Evolutionary conservation across 2,329 filamentous ascomycete species (phyloP), one percentile per base, ranked within the genome.

Genomic region (Stagonosporopsis rhizophila): DNA sequence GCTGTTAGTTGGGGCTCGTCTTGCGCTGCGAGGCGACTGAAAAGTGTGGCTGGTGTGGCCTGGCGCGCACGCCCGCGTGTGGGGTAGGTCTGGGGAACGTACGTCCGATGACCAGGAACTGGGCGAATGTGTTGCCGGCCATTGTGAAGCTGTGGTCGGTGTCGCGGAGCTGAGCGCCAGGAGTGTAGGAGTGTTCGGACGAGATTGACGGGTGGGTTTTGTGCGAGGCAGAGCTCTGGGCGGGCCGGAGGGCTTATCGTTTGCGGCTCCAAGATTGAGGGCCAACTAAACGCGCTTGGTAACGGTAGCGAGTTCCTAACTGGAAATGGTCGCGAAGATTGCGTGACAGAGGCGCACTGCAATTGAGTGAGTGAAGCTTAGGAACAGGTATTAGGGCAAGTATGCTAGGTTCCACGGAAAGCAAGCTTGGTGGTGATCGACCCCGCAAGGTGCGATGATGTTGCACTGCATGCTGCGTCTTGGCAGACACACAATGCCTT

Each of bases 61-160:
- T 30, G 28, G 28, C 12, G 17, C 32, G n/a, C 23, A 8, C 23
- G 23, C 23, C 6, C 23, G 28, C 34, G 27, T 42, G 41, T 46
- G 44, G 42, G 53, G 30, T 39, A 38, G 44, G 17, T 40, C 41
- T 42, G 39, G 96, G 44, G 52, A 47, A 86, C 91, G 75, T 85
- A 97, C 94, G 92, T 65, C 92, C 93, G 66, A 98, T 89, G 74
- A 99, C 97, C 78, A 99, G 89, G 75, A 96, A 97, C 42, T 95
- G 97, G 78, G 93, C 92, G 76, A 99, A 99, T 45, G 92, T 92
- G 53, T 72, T 72, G 42, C 69, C 62, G 52, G 66, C 65, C 74
- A 76, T 76, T 41, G 62, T 22, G n/a, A 25, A 56, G 45, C 41
- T 51, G 46, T 4, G 20, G 37, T 6, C 47, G 19, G 34, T 50